phyloP scores from a whole-genome alignment of 768 basidiomycete genomes.

The Botryobasidium botryosum region DNA sequence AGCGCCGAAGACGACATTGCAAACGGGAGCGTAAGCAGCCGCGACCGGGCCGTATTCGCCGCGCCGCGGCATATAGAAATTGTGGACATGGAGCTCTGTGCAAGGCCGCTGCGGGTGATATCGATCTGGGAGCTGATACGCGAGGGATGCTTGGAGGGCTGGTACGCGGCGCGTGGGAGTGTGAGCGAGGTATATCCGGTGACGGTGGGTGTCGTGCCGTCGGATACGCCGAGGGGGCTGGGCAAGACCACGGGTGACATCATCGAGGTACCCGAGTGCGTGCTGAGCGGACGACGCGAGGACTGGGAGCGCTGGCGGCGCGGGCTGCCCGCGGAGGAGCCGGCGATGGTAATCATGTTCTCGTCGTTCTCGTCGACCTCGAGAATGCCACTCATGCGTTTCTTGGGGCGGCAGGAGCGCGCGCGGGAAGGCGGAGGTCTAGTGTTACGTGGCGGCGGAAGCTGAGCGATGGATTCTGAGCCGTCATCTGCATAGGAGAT shows the following conservation, averaged over 20 bases:
- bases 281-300: too few species aligned
- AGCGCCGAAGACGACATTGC: not conserved
- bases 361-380: slow-evolving; percentile 26
- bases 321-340: too few species aligned
- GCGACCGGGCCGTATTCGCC: too few species aligned
- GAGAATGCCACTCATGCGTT: slow-evolving; percentile 24
- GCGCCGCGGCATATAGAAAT: slow-evolving; percentile 24
- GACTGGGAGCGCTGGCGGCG: too few species aligned
- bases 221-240: not conserved
- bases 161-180: slow-evolving; percentile 30
- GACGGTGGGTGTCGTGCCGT: slow-evolving; percentile 5
- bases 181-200: slow-evolving; percentile 27
- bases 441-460: too few species aligned
- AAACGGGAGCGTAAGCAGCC: not conserved
- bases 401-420: slow-evolving; percentile 8
- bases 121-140: slow-evolving; percentile 24
- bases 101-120: slow-evolving; percentile 56
- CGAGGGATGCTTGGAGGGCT: slow-evolving; percentile 22
- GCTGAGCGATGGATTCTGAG: too few species aligned
- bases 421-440: too few species aligned
- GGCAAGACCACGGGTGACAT: too few species aligned
- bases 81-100: slow-evolving; percentile 78
- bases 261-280: not conserved
- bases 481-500: too few species aligned
- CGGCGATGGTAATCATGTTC: slow-evolving; percentile 13